Evolutionary conservation across 225 moss, liverwort and hornwort genomes (phyloP).

Genomic region (Ulota crispa): DNA sequence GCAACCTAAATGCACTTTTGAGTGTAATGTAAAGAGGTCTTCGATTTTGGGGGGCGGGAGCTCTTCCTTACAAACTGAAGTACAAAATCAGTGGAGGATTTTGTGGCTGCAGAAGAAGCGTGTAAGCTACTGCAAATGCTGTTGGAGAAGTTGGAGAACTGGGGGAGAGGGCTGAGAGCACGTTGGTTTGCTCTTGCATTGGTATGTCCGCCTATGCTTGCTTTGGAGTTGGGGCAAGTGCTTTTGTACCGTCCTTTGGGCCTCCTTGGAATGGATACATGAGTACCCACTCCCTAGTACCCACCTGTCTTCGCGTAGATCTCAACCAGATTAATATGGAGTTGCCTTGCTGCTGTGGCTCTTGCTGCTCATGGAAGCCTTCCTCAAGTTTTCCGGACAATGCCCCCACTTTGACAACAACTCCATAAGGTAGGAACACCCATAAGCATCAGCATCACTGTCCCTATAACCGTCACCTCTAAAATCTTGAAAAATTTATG

Average conservation of each 20-base stretch:
- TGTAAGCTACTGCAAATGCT: background rate
- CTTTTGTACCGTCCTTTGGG: background rate
- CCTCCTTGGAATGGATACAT: background rate
- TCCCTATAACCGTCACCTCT: too few relatives aligned
- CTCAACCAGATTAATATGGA: background rate
- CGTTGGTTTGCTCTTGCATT: slow-evolving; percentile 11
- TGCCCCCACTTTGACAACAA: background rate
- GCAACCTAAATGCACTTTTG: too few relatives aligned
- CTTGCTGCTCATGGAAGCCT: background rate
- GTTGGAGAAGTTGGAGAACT: background rate
- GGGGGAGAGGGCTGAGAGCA: slow-evolving; percentile 4
- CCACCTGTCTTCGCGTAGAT: slow-evolving; percentile 12
- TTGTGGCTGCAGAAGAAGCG: background rate
- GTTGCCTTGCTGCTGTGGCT: background rate
- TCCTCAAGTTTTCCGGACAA: background rate
- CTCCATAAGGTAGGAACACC: too few relatives aligned
- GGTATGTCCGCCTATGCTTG: background rate
- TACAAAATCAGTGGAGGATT: background rate
- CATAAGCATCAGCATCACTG: too few relatives aligned
- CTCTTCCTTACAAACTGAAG: background rate
- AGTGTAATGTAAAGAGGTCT: too few relatives aligned
- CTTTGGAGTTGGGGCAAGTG: background rate
- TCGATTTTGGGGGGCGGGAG: too few relatives aligned
- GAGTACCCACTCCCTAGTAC: background rate
- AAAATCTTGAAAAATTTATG: too few relatives aligned